Evolutionary conservation across 176 grass and related monocot species (phyloP).

Genomic region (Themeda triandra): DNA sequence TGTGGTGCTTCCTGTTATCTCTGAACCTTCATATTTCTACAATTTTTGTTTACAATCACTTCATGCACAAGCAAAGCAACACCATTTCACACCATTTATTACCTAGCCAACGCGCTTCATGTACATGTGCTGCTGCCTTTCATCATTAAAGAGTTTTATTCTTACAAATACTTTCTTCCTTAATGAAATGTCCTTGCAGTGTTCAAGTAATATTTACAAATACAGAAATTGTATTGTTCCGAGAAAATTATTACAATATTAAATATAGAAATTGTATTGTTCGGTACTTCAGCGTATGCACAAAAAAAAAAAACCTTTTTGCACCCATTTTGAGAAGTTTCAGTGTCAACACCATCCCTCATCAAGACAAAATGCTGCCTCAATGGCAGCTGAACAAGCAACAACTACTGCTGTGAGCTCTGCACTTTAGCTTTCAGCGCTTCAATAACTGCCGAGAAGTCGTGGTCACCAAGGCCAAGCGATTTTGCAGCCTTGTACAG

Average conservation of each 20-base stretch:
- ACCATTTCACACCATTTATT: not conserved
- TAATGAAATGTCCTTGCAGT: not conserved
- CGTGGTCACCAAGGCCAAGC: conserved; percentile 59
- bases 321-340: not conserved
- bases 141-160: not conserved
- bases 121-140: not conserved
- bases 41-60: too few relatives aligned
- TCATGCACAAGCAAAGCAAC: not conserved
- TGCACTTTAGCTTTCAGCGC: conserved; percentile 55
- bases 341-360: not conserved
- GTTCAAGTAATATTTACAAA: not conserved
- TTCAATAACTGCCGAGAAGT: conserved; percentile 86
- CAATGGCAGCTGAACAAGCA: not conserved
- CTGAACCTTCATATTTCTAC: not conserved
- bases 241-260: not conserved
- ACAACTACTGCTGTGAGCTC: conserved; percentile 21
- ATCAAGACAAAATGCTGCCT: not conserved
- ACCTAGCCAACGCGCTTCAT: not conserved
- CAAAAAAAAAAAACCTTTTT: not conserved
- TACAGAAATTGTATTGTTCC: not conserved
- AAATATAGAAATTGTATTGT: not conserved
- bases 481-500: conserved; percentile 82
- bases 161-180: not conserved
- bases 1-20: not conserved
- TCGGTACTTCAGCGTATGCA: not conserved